Evolutionary conservation across 306 rosid genomes (phyloP), one percentile per base, ranked within the genome.

Genomic region (Carpinus fangiana): DNA sequence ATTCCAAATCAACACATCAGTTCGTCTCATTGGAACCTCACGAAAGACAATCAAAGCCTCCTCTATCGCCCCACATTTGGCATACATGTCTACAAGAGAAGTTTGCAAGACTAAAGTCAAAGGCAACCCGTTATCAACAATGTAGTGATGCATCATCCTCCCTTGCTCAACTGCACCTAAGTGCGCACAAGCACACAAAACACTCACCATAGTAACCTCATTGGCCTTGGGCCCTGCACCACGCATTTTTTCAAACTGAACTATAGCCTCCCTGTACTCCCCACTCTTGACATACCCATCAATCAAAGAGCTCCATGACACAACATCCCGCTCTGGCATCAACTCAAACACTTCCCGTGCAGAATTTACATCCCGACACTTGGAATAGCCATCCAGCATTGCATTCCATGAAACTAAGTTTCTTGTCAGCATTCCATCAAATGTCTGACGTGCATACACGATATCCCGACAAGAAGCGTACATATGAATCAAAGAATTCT

Each of bases 161-260:
- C 94, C 94, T 77, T 81, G 84, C 73, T 90, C 93, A 68, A 93
- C 89, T 50, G 89, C 90, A 76, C 97, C 97, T 1, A 89, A 82
- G 78, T 90, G 96, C 1, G 94, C 83, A 66, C 96, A 88, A 12
- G 93, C 94, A 74, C 94, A 85, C 61, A 89, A 72, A 51, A 89
- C 91, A 84, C 97, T 93, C 84, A 91, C 96, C 93, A 89, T 81
- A 17, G 96, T 90, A 76, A 90, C 92, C 81, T 90, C 96, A 79
- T 90, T 90, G 57, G 96, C 90, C 75, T 85, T 81, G 66, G 91
- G 84, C 9, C 90, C 93, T 26, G 62, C 75, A 54, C 66, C 82
- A 7, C 9, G 38, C 93, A 91, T 91, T 77, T 84, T 81, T 81
- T 86, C 87, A 81, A 89, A 89, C 82, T 82, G 20, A 55, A 82